A percentile compares a stretch with the other conserved stretches of the same genome.
Conservation (phyloP, 805 yeast species). For the Saturnispora silvae region DNA sequence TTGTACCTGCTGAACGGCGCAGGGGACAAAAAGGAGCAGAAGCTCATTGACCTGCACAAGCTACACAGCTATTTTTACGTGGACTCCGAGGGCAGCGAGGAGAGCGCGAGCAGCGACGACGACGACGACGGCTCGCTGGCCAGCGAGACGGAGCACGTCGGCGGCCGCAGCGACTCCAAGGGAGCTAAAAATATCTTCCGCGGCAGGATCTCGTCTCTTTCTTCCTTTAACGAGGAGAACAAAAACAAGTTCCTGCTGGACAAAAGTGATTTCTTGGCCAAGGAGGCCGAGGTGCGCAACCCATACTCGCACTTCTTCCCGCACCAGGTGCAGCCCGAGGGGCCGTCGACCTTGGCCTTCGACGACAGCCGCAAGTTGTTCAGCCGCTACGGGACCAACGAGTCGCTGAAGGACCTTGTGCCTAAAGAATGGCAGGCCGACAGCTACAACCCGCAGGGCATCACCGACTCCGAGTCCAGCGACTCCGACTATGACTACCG, state of each 20-base stretch:
- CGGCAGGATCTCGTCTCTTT: slow-evolving; percentile 13
- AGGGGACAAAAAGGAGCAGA: slow-evolving; percentile 16
- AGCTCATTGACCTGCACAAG: slow-evolving; percentile 21
- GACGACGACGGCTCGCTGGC: too few relatives aligned
- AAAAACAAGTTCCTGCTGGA: slow-evolving; percentile 12
- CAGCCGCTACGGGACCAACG: slow-evolving; percentile 6
- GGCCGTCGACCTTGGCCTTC: neutral
- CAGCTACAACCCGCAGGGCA: slow-evolving; percentile 1
- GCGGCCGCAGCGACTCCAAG: slow-evolving; percentile 9
- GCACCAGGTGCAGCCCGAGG: neutral
- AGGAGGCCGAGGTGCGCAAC: slow-evolving; percentile 6
- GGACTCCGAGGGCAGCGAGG: slow-evolving; percentile 16
- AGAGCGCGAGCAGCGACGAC: neutral
- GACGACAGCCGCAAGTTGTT: slow-evolving; percentile 5
- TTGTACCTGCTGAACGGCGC: slow-evolving; percentile 19
- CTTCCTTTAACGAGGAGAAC: slow-evolving; percentile 15
- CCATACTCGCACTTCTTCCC: slow-evolving; percentile 14
- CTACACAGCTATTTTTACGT: slow-evolving; percentile 24
- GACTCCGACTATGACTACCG: neutral
- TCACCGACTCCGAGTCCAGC: slow-evolving; percentile 4
- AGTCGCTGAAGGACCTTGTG: slow-evolving; percentile 6
- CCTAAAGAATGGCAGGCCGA: slow-evolving; percentile 1
- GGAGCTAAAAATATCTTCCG: slow-evolving; percentile 7
- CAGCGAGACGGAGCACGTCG: neutral
- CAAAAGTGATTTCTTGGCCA: slow-evolving; percentile 11